These are phyloP conservation scores for Xylaria acuta DNA, from an alignment of 495 filamentous ascomycete species.

Conservation along the genomic window DNA sequence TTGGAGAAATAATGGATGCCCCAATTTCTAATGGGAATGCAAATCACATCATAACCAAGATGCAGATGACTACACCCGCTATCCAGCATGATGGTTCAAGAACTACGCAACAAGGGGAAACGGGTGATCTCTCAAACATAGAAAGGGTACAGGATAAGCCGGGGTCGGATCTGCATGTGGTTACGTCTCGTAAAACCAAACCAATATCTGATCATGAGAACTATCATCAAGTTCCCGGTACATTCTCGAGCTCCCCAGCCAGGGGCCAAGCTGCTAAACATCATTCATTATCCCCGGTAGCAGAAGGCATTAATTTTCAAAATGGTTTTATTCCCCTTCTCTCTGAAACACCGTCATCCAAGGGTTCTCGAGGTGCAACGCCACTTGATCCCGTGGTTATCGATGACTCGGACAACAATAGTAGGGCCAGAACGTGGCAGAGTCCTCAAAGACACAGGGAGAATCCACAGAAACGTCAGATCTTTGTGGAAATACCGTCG, in stretches of 20 bases:
- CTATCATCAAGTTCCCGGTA: conserved; percentile 18
- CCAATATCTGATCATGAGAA: not conserved
- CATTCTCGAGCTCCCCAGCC: conserved; percentile 30
- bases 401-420: conserved; percentile 12
- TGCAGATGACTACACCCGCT: not conserved
- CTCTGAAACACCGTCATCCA: conserved; percentile 23
- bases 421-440: not conserved
- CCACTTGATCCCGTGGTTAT: conserved; percentile 17
- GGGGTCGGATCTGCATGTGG: not conserved
- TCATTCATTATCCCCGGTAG: not conserved
- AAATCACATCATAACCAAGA: not conserved
- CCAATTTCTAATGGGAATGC: not conserved
- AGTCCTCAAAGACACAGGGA: not conserved
- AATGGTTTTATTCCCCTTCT: conserved; percentile 13
- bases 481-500: conserved; percentile 20
- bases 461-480: not conserved
- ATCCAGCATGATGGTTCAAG: not conserved
- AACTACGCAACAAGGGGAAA: not conserved
- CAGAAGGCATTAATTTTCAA: conserved; percentile 10
- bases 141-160: not conserved
- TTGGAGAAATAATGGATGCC: not conserved
- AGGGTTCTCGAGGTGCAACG: conserved; percentile 19
- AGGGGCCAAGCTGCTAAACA: not conserved
- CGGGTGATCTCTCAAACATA: not conserved
- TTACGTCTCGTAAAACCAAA: not conserved